Evolutionary conservation across 2,329 filamentous ascomycete genomes (phyloP).

Genomic region (Phyllosticta capitalensis): DNA sequence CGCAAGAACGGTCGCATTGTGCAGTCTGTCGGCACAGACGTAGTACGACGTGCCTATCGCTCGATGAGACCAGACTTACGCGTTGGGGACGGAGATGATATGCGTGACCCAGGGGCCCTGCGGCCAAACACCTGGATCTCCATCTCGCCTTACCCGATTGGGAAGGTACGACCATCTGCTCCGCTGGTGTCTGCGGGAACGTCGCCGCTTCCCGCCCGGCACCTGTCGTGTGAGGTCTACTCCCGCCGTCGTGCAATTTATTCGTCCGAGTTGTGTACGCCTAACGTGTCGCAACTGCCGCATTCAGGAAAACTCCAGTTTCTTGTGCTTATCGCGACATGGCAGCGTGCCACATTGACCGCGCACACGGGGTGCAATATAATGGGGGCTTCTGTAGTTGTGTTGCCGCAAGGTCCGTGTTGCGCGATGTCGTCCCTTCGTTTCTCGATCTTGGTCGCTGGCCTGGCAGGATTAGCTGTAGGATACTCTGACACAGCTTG

Average conservation of each 20-base stretch:
- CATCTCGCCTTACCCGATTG: not conserved
- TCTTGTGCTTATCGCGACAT: not conserved
- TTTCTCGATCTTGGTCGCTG: not conserved
- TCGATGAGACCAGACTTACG: not conserved
- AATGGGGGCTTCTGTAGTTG: not conserved
- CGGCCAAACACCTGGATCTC: not conserved
- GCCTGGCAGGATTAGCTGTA: not conserved
- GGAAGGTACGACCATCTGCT: not conserved
- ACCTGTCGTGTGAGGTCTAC: not conserved
- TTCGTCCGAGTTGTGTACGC: not conserved
- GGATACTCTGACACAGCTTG: not conserved
- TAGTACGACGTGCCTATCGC: not conserved
- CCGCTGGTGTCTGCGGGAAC: not conserved
- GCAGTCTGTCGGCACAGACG: not conserved
- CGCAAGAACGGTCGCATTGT: not conserved
- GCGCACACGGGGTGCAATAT: not conserved
- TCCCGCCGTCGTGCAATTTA: not conserved
- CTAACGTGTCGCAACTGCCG: not conserved
- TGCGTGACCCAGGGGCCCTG: not conserved
- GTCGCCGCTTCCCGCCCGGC: not conserved
- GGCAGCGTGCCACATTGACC: not conserved
- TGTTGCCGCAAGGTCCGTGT: not conserved
- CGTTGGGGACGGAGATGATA: not conserved
- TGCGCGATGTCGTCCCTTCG: not conserved
- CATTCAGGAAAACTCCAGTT: not conserved